Base-by-base conservation (phyloP, 768 basidiomycete species). In the Ramaria rubella region DNA sequence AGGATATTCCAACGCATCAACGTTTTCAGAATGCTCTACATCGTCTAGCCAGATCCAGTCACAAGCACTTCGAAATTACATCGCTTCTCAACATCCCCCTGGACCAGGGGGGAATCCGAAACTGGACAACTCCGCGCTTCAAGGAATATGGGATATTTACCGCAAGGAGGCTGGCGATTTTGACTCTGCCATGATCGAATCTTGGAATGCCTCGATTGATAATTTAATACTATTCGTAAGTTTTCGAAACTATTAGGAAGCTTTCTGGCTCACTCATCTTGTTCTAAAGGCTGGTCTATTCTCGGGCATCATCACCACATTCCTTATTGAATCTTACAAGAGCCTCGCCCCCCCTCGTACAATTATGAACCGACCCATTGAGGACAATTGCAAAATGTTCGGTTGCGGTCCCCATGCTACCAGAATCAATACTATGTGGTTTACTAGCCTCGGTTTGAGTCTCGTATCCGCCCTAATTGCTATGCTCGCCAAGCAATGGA, bases 401-500 rank as follows among this genome's bases (percentile, higher is more conserved):
- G 45, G 45, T 5, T 46, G 45, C 26, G 45, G 45, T 4, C 45
- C 45, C 15, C 45, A 46, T 24, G 49, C 58, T 9, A 42, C 58
- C 44, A 30, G 62, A n/a, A 58, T 64, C 21, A 64, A 64, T 45
- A 52, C 56, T 7, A 30, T 62, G 15, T 62, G 61, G 61, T 62
- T 64, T 45, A 19, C 55, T n/a, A 64, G 63, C 46, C 57, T 64
- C 30, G 59, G 55, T 3, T 55, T 65, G 19, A 62, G 62, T 40
- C 45, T 65, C n/a, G 50, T 60, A 1, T 57, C 62, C 11, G 64
- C 59, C 12, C 58, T 61, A 14, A 44, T 63, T 31, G 62, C 60
- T 6, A 63, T 63, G n/a, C 49, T 65, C 12, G 61, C 63, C 51
- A 60, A 55, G 48, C 64, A 65, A 49, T 65, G 64, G 64, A 61